Conservation (phyloP, 2,329 filamentous ascomycete species). For the Phyllosticta citrichinensis region DNA sequence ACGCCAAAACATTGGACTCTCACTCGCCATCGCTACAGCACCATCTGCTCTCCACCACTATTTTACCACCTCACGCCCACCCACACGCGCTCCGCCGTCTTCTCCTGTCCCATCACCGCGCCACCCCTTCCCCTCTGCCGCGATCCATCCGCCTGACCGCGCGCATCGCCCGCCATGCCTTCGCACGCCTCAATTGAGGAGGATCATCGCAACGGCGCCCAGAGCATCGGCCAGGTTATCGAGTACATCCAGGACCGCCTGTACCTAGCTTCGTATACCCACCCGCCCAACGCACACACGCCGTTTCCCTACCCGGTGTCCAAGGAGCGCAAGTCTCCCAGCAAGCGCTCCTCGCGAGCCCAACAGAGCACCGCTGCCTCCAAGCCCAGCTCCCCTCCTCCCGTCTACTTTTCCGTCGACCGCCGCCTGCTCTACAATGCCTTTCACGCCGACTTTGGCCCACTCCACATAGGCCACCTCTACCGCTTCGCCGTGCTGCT, state of each 20-base stretch:
- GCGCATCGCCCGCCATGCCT: constrained; percentile 1
- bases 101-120: neutral
- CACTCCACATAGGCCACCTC: constrained; percentile 90
- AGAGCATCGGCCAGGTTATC: constrained; percentile 76
- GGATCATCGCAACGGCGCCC: constrained; percentile 14
- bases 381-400: constrained; percentile 44
- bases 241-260: constrained; percentile 96
- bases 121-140: neutral
- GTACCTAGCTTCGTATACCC: constrained; percentile 86
- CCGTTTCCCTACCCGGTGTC: constrained; percentile 68
- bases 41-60: neutral
- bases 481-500: constrained; percentile 95
- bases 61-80: neutral
- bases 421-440: constrained; percentile 91
- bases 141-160: neutral
- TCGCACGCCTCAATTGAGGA: constrained; percentile 5
- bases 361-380: constrained; percentile 44
- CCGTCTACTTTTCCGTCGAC: constrained; percentile 93
- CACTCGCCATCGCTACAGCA: neutral
- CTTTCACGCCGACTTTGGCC: constrained; percentile 97
- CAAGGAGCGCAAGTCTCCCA: constrained; percentile 53
- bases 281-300: constrained; percentile 69
- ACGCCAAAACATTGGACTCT: neutral
- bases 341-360: constrained; percentile 61
- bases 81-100: neutral